A percentile compares a stretch with the other conserved stretches of the same genome.
phyloP scores from a whole-genome alignment of 2,329 filamentous ascomycete species.

The Colletotrichum viniferum region DNA sequence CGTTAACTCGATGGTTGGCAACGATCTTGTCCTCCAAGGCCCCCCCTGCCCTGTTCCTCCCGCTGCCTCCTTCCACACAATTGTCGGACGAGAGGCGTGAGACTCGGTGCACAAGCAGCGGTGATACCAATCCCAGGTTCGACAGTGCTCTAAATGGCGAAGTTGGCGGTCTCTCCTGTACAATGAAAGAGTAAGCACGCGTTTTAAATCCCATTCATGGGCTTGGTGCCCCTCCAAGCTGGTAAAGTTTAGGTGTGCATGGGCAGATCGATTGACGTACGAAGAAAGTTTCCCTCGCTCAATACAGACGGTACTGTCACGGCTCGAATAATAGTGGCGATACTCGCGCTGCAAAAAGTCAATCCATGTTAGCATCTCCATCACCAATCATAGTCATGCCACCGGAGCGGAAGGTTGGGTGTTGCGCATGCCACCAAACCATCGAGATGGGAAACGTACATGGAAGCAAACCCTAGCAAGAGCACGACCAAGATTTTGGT shows the following conservation, averaged over 20 bases:
- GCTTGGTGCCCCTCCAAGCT: constrained; percentile 1
- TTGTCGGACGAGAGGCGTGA: constrained; percentile 32
- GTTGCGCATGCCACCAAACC: background rate
- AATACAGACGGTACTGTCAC: constrained; percentile 40
- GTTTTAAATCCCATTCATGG: background rate
- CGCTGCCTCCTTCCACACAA: background rate
- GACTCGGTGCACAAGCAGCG: constrained; percentile 40
- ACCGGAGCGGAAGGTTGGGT: background rate
- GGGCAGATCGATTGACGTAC: constrained; percentile 19
- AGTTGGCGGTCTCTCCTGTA: constrained; percentile 35
- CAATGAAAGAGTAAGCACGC: background rate
- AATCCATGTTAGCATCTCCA: background rate
- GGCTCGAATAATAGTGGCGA: constrained; percentile 48
- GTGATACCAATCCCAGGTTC: constrained; percentile 46
- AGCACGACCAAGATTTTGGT: constrained; percentile 38
- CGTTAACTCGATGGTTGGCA: background rate
- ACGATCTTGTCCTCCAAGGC: background rate
- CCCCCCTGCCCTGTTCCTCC: background rate
- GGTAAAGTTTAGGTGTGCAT: background rate
- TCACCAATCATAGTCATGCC: background rate
- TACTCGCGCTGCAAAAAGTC: constrained; percentile 13
- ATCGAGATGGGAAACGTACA: constrained; percentile 17
- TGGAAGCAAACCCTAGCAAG: constrained; percentile 34
- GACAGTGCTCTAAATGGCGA: constrained; percentile 50
- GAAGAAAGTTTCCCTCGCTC: constrained; percentile 43